phyloP scores from a whole-genome alignment of 208 protist genomes.

The Strigomonas galati region DNA sequence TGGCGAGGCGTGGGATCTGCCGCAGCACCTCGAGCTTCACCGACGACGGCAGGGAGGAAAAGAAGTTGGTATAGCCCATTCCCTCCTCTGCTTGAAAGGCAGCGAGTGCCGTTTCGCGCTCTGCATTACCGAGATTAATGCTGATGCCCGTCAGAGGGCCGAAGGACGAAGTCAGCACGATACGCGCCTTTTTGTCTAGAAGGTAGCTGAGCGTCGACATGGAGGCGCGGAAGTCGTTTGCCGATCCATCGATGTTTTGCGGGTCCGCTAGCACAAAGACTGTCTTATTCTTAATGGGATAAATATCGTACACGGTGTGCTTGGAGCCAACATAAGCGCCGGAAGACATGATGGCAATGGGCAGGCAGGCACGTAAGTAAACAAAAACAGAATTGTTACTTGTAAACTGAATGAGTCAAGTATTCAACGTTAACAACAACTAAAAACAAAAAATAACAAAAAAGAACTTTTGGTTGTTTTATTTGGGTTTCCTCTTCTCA shows the following conservation, averaged over 20 bases:
- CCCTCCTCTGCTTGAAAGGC: constrained; percentile 57
- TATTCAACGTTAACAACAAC: not conserved
- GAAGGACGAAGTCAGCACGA: constrained; percentile 63
- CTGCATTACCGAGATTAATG: constrained; percentile 35
- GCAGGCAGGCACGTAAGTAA: not conserved
- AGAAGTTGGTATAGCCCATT: constrained; percentile 70
- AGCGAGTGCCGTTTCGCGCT: constrained; percentile 55
- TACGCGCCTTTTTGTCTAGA: constrained; percentile 42
- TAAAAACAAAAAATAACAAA: constrained; percentile 9
- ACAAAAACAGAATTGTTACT: not conserved
- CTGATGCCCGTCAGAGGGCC: constrained; percentile 43
- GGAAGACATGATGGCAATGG: constrained; percentile 29
- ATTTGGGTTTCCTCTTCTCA: not conserved
- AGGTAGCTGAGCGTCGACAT: constrained; percentile 58
- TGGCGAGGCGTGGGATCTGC: constrained; percentile 24
- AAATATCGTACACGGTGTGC: constrained; percentile 69
- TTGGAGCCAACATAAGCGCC: constrained; percentile 50
- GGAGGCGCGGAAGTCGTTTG: constrained; percentile 52
- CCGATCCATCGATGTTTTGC: constrained; percentile 50
- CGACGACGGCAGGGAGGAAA: constrained; percentile 33
- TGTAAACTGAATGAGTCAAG: not conserved
- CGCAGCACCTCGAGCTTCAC: constrained; percentile 57
- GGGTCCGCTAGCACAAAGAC: constrained; percentile 70
- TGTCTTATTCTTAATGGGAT: constrained; percentile 61
- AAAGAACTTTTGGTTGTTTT: not conserved